Base-by-base conservation (phyloP, 225 moss, liverwort and hornwort species). In the Asterella californica region DNA sequence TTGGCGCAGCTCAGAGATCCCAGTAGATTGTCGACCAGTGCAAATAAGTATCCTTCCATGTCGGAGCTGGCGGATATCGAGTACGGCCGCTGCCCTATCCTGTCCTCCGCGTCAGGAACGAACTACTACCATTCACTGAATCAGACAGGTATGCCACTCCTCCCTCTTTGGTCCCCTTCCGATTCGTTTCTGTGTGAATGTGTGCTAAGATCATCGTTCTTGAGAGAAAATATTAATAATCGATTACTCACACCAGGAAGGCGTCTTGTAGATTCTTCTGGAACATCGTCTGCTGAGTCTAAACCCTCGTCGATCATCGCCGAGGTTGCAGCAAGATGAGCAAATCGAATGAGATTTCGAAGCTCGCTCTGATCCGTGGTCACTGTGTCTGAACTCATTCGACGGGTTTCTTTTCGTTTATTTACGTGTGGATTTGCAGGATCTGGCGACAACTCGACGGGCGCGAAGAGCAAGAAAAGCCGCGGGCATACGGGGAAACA, bases 11-110 rank as follows among this genome's bases (percentile, higher is more conserved):
- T 77, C 36, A 63, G 10, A 42, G 60, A 77, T 46, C 77, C 59
- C 30, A 64, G 77, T 15, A 11, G 77, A 11, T 6, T 61, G n/a
- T 62, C 77, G 5, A 29, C 30, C 37, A 64, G 62, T 17, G 34
- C 29, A 10, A 61, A 22, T 7, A 45, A 30, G 9, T 77, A 63
- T 46, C 62, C 77, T 61, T 77, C 77, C 22, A 77, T 77, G 77
- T n/a, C 62, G 19, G 77, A 77, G 46, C 77, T 77, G 15, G 77
- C n/a, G 18, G 77, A 64, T 30, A 25, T 63, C 22, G 62, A 77
- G 9, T 15, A 25, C 24, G 77, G 77, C 60, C 22, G 37, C 60
- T 25, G 0, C 55, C 12, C 21, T 10, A 5, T 19, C 75, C 55
- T 33, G 10, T 24, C 8, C n/a, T 19, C 55, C 32, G 4, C 10